phyloP scores from a whole-genome alignment of 2,329 filamentous ascomycete genomes.

The Elsinoe fawcettii region DNA sequence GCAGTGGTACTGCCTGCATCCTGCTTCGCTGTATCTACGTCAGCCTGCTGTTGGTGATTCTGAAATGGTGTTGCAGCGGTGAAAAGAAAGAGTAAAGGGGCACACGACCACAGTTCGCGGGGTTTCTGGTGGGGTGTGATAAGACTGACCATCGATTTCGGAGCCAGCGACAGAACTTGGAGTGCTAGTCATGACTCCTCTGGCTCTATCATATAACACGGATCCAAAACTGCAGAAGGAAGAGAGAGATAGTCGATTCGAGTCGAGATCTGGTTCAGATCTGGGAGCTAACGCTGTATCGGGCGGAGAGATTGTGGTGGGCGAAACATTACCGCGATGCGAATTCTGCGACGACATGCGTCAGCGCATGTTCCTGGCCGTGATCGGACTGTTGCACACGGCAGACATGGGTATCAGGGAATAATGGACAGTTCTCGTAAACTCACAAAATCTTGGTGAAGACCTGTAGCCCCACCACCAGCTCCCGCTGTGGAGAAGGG shows the following conservation, averaged over 20 bases:
- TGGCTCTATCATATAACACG: slow-evolving; percentile 44
- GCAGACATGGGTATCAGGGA: not conserved
- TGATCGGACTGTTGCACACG: slow-evolving; percentile 48
- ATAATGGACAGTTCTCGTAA: not conserved
- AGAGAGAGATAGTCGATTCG: slow-evolving; percentile 63
- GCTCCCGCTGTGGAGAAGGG: slow-evolving; percentile 19
- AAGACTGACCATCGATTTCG: slow-evolving; percentile 36
- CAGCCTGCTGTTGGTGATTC: not conserved
- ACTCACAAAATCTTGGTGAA: slow-evolving; percentile 6
- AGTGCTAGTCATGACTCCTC: slow-evolving; percentile 42
- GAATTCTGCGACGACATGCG: slow-evolving; percentile 41
- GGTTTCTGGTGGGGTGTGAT: not conserved
- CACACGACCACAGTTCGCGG: slow-evolving; percentile 2
- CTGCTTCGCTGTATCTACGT: not conserved
- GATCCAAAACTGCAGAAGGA: slow-evolving; percentile 65
- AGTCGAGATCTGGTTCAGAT: slow-evolving; percentile 34
- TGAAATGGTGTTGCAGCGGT: not conserved
- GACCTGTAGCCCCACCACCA: not conserved
- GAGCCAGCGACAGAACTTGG: slow-evolving; percentile 39
- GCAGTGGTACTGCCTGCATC: slow-evolving; percentile 32
- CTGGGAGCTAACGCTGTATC: slow-evolving; percentile 37
- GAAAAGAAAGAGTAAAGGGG: not conserved
- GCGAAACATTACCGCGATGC: slow-evolving; percentile 20
- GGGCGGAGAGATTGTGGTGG: slow-evolving; percentile 30
- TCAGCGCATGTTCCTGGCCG: slow-evolving; percentile 55